Conservation (phyloP, 1,284 basidiomycete genomes). For the Chondrostereum purpureum region DNA sequence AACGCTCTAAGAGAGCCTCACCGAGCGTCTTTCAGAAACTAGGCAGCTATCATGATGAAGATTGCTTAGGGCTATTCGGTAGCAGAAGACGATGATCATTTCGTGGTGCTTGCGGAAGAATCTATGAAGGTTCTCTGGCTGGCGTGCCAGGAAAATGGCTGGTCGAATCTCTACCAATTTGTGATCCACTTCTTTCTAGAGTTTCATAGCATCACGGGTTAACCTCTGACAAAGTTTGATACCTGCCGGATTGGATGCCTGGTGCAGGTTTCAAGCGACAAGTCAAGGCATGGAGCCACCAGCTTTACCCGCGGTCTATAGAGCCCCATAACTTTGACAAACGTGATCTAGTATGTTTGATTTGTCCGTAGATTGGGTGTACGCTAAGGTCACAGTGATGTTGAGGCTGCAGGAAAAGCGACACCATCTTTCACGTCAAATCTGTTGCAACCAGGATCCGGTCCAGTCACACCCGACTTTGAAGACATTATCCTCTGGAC, state of each 20-base stretch:
- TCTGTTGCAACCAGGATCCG: conserved; percentile 8
- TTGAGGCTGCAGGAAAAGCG: conserved; percentile 12
- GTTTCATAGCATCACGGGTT: not conserved
- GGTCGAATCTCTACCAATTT: conserved; percentile 15
- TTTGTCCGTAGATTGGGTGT: too few relatives aligned
- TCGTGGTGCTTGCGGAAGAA: conserved; percentile 13
- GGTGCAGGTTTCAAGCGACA: conserved; percentile 22
- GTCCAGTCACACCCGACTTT: conserved; percentile 6
- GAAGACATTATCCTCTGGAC: conserved; percentile 17
- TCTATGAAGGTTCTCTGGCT: conserved; percentile 11
- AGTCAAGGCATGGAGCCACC: conserved; percentile 13
- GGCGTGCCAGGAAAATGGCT: conserved; percentile 16
- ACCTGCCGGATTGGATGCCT: conserved; percentile 24
- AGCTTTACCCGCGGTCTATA: conserved; percentile 8
- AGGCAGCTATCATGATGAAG: conserved; percentile 15
- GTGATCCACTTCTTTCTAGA: conserved; percentile 5
- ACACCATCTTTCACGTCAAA: conserved; percentile 15
- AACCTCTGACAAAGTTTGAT: conserved; percentile 11
- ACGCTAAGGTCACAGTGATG: not conserved
- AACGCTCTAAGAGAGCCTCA: not conserved
- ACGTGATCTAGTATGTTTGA: conserved; percentile 11
- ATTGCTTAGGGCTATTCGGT: conserved; percentile 16
- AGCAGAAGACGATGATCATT: conserved; percentile 12
- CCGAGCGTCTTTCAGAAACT: conserved; percentile 7
- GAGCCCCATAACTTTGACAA: conserved; percentile 15